Evolutionary conservation across 164 flowering plant species (phyloP), one percentile per base, ranked within the genome.

Genomic region (Umbilicus rupestris): DNA sequence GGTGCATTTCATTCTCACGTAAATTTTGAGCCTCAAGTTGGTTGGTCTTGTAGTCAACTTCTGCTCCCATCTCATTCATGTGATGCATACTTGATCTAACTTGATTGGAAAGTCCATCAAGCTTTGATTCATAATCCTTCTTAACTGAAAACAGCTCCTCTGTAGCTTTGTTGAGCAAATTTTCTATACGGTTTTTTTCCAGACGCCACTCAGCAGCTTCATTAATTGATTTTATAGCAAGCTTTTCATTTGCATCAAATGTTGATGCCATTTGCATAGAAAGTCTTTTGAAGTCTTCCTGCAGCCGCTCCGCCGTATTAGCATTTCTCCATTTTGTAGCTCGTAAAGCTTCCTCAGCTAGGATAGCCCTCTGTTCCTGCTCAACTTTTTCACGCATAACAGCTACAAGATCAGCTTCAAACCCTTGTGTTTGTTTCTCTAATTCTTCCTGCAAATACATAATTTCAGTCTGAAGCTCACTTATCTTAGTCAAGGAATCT

Each of bases 291-390:
- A 91, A 82, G 76, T 94, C 93, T 66, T 84, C 93, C 68, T 86
- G 99, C 58, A 94, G 85, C 79, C 79, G 77, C 68, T 85, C 89
- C 49, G 96, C 97, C 20, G 86, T 81, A 68, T 71, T 80, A 30
- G 84, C 90, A 81, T 91, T 91, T 58, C 80, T 83, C 85, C 76
- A 75, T 74, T 81, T 81, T 44, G 79, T 84, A 75, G 76, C 82
- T 72, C 85, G 81, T 77, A 94, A 68, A 16, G 82, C 77, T 69
- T 85, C 92, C 73, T 94, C 97, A 47, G 96, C 99, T 75, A 37
- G 78, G 73, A 88, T 85, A 26, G 96, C 96, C 80, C 89, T 81
- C 63, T 89, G 82, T 75, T 92, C 99, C 79, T 88, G 96, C 85
- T 92, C 88, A 35, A 92, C 84, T 81, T 86, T 94, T 44, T 81